Evolutionary conservation across 352 stramenopile species (phyloP), one percentile per base, ranked within the genome.

Genomic region (Albugo candida): DNA sequence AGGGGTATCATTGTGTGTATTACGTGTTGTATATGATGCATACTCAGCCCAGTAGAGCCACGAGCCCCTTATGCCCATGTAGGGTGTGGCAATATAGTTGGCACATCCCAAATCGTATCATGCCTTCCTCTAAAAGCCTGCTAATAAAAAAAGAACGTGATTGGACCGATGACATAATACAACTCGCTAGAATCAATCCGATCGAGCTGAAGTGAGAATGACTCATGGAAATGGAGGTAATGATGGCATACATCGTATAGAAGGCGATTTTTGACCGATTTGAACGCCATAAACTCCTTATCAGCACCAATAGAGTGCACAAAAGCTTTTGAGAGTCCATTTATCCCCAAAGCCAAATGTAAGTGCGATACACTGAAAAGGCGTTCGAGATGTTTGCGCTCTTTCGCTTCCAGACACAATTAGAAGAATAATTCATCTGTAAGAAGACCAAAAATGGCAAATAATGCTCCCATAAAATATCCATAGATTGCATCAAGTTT

Each of bases 321-420:
- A 62, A 97, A 97, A 2, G 91, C 88, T 73, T 98, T 92, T 51
- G 81, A 95, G 49, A 96, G 92, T 4, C 93, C 93, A 61, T 98
- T 98, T 24, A 96, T 54, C 1, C 84, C 87, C 12, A 98, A n/a
- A 55, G 43, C 24, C 83, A 75, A 18, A 97, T 96, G 61, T 97
- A 97, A 4, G 92, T 53, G 60, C 92, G 98, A 51, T 95, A 95
- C 24, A 73, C 55, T 19, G 64, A 58, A 35, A 93, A 55, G 2
- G 76, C 76, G 11, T 54, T 45, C 2, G 68, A 61, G 1, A 84
- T 71, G 2, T 72, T 54, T 51, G 52, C 35, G 64, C 71, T 45
- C 87, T 91, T 43, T 83, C 71, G 8, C 53, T 55, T 31, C 81
- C 81, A 47, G 89, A 83, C 4, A 95, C 56, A 36, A 95, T 49